phyloP scores from a whole-genome alignment of 2,329 filamentous ascomycete genomes.

The Hymenoscyphus fraxineus region DNA sequence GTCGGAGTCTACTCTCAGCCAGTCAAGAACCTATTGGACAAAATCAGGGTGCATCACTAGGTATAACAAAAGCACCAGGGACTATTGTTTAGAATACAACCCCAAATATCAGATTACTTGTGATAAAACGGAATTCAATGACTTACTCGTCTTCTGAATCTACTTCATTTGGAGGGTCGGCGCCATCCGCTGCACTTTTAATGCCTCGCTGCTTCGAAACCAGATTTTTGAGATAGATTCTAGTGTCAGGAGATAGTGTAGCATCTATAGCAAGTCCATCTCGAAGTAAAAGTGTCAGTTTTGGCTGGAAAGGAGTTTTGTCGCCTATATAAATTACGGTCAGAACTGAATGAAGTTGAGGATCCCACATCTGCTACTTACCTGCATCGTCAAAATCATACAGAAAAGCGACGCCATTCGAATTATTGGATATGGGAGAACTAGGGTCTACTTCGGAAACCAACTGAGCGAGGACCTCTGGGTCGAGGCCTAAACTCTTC shows the following conservation, averaged over 20 bases:
- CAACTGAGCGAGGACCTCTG: slow-evolving; percentile 64
- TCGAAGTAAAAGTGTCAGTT: slow-evolving; percentile 63
- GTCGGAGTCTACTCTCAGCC: neutral
- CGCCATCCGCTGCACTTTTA: neutral
- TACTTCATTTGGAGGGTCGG: neutral
- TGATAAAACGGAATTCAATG: neutral
- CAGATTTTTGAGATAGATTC: slow-evolving; percentile 58
- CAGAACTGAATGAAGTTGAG: neutral
- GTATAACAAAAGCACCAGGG: neutral
- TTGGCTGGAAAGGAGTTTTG: slow-evolving; percentile 56
- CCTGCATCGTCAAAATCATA: slow-evolving; percentile 52
- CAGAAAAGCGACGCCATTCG: slow-evolving; percentile 39
- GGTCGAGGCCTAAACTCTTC: slow-evolving; percentile 65
- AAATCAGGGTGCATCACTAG: neutral
- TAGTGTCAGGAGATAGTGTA: slow-evolving; percentile 53
- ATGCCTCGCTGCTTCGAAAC: slow-evolving; percentile 15
- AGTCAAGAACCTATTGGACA: neutral
- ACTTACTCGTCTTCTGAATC: slow-evolving; percentile 1
- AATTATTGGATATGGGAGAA: slow-evolving; percentile 2
- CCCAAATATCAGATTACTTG: neutral
- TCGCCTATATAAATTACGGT: slow-evolving; percentile 31
- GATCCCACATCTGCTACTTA: neutral
- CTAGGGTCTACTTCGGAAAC: slow-evolving; percentile 36
- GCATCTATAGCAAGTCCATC: slow-evolving; percentile 68
- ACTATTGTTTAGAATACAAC: neutral